Base-by-base conservation (phyloP, 768 basidiomycete species). In the Lactarius sanguifluus region DNA sequence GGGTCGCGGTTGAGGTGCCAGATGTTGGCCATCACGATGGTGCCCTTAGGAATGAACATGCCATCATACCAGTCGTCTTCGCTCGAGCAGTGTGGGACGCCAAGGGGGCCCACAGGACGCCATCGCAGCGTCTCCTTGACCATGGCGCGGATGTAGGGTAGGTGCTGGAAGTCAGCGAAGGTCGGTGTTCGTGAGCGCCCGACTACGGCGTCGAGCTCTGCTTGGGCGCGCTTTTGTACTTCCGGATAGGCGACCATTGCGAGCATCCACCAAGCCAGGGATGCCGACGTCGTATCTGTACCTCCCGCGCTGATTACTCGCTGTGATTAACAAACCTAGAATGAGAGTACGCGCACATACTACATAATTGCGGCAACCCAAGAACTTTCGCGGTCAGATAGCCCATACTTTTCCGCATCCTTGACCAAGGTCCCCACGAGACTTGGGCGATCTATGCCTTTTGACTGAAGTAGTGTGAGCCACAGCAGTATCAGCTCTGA, bases 11-110 rank as follows among this genome's bases (percentile, higher is more conserved):
- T 73, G 52, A 75, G 67, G 43, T 52, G 60, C 62, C 59, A 78
- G 50, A 71, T 56, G 56, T 77, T 77, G 10, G 71, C 68, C 56
- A 78, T 67, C 23, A 78, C 69, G 1, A 77, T 71, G 1, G 77
- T 76, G 20, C 77, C 79, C n/a, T 72, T 74, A 5, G 79, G 78
- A 28, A 80, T 77, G 62, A 73, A 67, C 57, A 66, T 66, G 30
- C 66, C 72, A 40, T 67, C 63, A 60, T 76, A 77, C 54, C 52
- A 69, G 57, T 76, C 76, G 50, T 77, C 76, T 61, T 64, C 58
- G 0, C 50, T 58, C 1, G 71, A 34, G 8, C 40, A 30, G 30
- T 74, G 74, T 6, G 71, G 69, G 13, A 74, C 12, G 25, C 59
- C 73, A 36, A 66, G 8, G 4, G 57, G 57, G 30, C 28, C 38